Percentiles rank a stretch among this genome's conserved stretches.
Conservation (phyloP, 2,329 filamentous ascomycete species). For the Ophiostoma tasmaniense region DNA sequence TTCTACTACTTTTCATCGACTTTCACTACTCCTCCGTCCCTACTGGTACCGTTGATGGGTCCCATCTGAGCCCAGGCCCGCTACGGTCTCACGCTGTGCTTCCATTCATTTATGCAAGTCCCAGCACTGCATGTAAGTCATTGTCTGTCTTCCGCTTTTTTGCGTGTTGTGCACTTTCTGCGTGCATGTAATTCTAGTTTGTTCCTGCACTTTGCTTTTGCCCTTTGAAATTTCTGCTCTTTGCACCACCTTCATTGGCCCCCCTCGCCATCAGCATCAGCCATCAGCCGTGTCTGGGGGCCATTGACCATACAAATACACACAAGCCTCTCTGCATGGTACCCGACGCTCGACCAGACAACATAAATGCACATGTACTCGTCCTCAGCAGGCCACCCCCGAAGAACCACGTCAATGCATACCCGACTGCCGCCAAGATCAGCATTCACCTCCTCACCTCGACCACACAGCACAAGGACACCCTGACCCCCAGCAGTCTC, state of each 20-base stretch:
- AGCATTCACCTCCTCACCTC: neutral
- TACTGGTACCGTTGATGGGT: neutral
- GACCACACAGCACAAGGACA: neutral
- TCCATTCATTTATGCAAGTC: constrained; percentile 23
- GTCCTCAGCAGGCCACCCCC: neutral
- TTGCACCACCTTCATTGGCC: neutral
- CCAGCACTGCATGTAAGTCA: constrained; percentile 26
- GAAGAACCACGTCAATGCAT: constrained; percentile 1
- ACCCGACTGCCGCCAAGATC: neutral
- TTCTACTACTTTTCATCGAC: neutral
- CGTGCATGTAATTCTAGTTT: neutral
- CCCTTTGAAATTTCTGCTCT: constrained; percentile 4
- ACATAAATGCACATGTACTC: neutral
- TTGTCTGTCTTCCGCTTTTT: neutral
- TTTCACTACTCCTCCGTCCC: neutral
- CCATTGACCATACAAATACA: neutral
- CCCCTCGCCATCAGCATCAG: neutral
- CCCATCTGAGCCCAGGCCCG: neutral
- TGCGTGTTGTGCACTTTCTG: neutral
- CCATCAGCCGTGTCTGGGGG: neutral
- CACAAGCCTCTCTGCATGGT: neutral
- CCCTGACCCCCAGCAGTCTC: neutral
- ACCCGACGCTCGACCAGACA: neutral
- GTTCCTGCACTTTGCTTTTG: neutral
- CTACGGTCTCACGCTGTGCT: constrained; percentile 12